These are phyloP conservation scores for Rossbeevera mucosa DNA, from an alignment of 768 basidiomycete species.

Conservation along the genomic window DNA sequence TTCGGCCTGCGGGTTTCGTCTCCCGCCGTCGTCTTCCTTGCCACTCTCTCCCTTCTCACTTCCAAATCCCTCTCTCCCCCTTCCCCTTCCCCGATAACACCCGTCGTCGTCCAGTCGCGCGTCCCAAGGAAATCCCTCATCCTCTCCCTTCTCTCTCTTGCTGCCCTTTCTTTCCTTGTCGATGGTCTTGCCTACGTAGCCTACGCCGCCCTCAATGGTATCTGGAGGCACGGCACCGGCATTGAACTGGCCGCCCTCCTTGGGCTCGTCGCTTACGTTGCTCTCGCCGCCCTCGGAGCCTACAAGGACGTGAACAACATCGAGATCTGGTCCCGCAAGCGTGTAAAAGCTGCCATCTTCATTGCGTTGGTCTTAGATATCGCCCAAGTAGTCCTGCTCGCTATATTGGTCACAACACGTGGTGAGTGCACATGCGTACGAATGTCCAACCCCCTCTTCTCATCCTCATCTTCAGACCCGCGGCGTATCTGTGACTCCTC, in stretches of 20 bases:
- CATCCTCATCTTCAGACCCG: constrained; percentile 9
- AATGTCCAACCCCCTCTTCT: not conserved
- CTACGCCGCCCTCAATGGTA: constrained; percentile 56
- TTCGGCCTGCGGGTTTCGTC: constrained; percentile 62
- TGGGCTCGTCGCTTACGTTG: constrained; percentile 66
- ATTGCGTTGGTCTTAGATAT: constrained; percentile 57
- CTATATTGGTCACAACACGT: constrained; percentile 35
- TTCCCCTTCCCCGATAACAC: constrained; percentile 59
- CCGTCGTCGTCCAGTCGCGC: constrained; percentile 68
- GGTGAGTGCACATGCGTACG: constrained; percentile 25
- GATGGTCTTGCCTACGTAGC: constrained; percentile 74
- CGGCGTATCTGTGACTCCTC: constrained; percentile 16
- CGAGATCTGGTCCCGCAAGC: constrained; percentile 59
- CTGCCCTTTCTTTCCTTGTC: constrained; percentile 67
- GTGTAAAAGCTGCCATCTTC: constrained; percentile 52
- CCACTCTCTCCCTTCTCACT: constrained; percentile 56
- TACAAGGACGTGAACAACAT: constrained; percentile 76
- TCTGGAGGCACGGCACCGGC: constrained; percentile 61
- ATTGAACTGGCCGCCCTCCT: constrained; percentile 64
- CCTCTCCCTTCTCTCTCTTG: constrained; percentile 62
- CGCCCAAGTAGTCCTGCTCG: constrained; percentile 52
- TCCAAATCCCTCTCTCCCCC: constrained; percentile 41
- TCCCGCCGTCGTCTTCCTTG: constrained; percentile 59
- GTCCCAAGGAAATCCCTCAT: constrained; percentile 76
- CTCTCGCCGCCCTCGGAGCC: constrained; percentile 68